These are phyloP conservation scores for Polyporus tsugae DNA, from an alignment of 1,284 basidiomycete species.

Conservation along the genomic window DNA sequence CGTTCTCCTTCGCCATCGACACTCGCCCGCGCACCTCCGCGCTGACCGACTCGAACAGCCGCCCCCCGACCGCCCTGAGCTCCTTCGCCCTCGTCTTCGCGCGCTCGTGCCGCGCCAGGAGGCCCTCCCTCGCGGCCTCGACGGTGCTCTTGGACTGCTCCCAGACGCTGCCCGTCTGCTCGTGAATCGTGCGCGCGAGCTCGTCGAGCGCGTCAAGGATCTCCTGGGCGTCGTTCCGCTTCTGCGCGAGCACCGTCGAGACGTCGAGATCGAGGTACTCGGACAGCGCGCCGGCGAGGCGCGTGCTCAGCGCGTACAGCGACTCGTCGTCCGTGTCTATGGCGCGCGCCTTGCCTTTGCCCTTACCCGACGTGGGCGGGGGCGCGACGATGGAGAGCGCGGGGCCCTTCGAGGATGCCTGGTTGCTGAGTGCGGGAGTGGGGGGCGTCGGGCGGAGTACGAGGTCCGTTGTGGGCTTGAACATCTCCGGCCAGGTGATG, in stretches of 20 bases:
- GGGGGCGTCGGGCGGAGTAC: slow-evolving; percentile 47
- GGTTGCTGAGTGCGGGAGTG: slow-evolving; percentile 37
- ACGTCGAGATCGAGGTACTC: slow-evolving; percentile 62
- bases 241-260: slow-evolving; percentile 50
- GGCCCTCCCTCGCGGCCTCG: slow-evolving; percentile 53
- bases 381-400: slow-evolving; percentile 38
- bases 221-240: slow-evolving; percentile 62
- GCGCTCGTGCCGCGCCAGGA: slow-evolving; percentile 60
- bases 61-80: slow-evolving; percentile 55
- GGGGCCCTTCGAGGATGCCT: slow-evolving; percentile 38
- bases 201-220: slow-evolving; percentile 69
- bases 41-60: slow-evolving; percentile 46
- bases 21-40: slow-evolving; percentile 47
- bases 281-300: slow-evolving; percentile 56
- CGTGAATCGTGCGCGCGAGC: slow-evolving; percentile 56
- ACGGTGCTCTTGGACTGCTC: slow-evolving; percentile 57
- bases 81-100: slow-evolving; percentile 66
- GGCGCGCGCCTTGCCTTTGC: slow-evolving; percentile 35
- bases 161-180: slow-evolving; percentile 43
- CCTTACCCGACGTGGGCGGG: slow-evolving; percentile 25
- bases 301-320: slow-evolving; percentile 50
- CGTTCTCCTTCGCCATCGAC: slow-evolving; percentile 56
- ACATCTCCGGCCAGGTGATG: slow-evolving; percentile 46
- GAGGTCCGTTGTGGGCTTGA: slow-evolving; percentile 47
- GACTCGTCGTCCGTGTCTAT: slow-evolving; percentile 39